Base-by-base conservation (phyloP, 1,284 basidiomycete genomes). In the Puccinia triticina region DNA sequence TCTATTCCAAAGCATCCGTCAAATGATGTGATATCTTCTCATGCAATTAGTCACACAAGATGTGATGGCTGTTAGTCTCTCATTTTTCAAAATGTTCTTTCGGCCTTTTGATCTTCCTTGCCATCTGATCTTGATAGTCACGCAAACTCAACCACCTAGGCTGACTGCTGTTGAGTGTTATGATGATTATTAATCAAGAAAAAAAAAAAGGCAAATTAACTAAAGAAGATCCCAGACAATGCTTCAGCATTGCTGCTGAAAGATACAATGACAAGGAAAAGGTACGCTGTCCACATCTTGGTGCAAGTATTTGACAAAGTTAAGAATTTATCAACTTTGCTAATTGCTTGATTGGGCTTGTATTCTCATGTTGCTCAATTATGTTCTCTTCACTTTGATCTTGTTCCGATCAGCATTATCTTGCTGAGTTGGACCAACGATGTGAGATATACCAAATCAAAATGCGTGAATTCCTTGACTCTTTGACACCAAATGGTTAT, bases 41-140 rank as follows among this genome's bases (percentile, higher is more conserved):
- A 81, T 81, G 78, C 71, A 72, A 57, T 46, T 81, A 61, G 71
- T 81, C 37, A 81, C 67, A 26, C 69, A 81, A 43, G 71, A 73
- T 43, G 71, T 81, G 26, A 48, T 81, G 34, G n/a, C 67, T 21
- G 78, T 81, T 14, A 61, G 78, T 59, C 59, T 61, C 8, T 61
- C 46, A 29, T 76, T 76, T 29, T 12, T 61, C 11, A 8, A 12
- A 40, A 4, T 32, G 26, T 26, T 34, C 34, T 57, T 50, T 57
- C 8, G 11, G 23, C 4, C 40, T 73, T 37, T 75, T 18, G 48
- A 43, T 16, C n/a, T 23, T 43, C 4, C 1, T 75, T 7, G 1
- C 57, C 16, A 21, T 61, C 23, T 50, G 7, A 11, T 40, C 53
- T 55, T 26, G 26, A n/a, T 50, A 14, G 46, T 55, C 26, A 16